Evolutionary conservation across 2,329 filamentous ascomycete species (phyloP).

Genomic region (Trichophyton simii): DNA sequence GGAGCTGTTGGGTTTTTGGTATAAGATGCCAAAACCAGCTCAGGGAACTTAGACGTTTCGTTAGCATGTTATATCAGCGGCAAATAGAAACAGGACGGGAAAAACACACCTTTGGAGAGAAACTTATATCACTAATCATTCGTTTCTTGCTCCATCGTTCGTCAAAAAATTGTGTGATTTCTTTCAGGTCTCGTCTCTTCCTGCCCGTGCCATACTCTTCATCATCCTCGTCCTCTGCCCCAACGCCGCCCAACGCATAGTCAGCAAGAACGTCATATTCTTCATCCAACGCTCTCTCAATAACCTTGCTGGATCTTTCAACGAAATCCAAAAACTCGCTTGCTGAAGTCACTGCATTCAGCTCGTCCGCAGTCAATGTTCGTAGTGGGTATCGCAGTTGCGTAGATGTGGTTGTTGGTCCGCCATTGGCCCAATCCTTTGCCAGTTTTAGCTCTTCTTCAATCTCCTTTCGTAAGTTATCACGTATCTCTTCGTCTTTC

Average conservation of each 20-base stretch:
- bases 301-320: slow-evolving; percentile 89
- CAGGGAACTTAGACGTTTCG: slow-evolving; percentile 53
- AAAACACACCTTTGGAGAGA: slow-evolving; percentile 63
- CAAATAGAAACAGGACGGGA: not conserved
- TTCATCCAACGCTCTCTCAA: slow-evolving; percentile 86
- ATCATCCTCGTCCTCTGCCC: slow-evolving; percentile 68
- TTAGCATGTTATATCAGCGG: slow-evolving; percentile 11
- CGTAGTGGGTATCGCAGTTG: slow-evolving; percentile 59
- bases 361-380: slow-evolving; percentile 68
- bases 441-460: slow-evolving; percentile 78
- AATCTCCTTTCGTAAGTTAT: slow-evolving; percentile 74
- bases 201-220: slow-evolving; percentile 40
- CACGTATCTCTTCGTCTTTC: slow-evolving; percentile 76
- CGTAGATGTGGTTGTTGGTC: slow-evolving; percentile 32
- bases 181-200: slow-evolving; percentile 45
- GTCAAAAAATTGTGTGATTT: slow-evolving; percentile 87
- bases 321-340: slow-evolving; percentile 92
- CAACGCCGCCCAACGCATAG: slow-evolving; percentile 66
- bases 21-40: slow-evolving; percentile 85
- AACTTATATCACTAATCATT: slow-evolving; percentile 91
- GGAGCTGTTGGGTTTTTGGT: slow-evolving; percentile 94
- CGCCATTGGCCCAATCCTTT: slow-evolving; percentile 33
- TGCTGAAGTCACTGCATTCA: slow-evolving; percentile 79
- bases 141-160: slow-evolving; percentile 94
- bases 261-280: slow-evolving; percentile 94